phyloP scores from a whole-genome alignment of 1,284 basidiomycete genomes.

The Anthracocystis panici-leucophaei region DNA sequence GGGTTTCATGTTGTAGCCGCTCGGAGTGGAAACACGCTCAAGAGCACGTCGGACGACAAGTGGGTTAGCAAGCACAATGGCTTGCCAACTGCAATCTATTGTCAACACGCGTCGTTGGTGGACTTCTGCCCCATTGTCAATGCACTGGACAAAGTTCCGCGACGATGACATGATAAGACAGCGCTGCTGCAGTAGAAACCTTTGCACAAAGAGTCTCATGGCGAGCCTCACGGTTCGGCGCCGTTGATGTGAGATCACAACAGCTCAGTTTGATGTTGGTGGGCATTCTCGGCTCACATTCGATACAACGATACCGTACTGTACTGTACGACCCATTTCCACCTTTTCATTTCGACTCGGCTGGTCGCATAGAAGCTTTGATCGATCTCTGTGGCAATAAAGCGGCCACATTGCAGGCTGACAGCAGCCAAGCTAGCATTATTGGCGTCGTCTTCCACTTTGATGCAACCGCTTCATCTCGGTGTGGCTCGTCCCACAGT shows the following conservation, averaged over 20 bases:
- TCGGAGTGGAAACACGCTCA: slow-evolving; percentile 10
- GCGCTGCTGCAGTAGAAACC: neutral
- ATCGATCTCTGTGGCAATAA: neutral
- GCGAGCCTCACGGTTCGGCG: no score
- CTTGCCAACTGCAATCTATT: neutral
- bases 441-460: slow-evolving; percentile 9
- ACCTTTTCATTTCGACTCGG: neutral
- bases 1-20: neutral
- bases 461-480: slow-evolving; percentile 23
- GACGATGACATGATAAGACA: no score
- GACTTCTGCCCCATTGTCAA: neutral
- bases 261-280: neutral
- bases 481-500: slow-evolving; percentile 13
- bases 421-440: neutral
- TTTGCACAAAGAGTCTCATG: neutral
- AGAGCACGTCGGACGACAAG: neutral
- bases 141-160: neutral
- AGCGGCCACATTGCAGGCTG: neutral
- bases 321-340: no score
- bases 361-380: neutral
- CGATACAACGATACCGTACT: no score
- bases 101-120: slow-evolving; percentile 3
- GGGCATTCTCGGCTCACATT: neutral
- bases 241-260: neutral
- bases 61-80: neutral